Percentiles rank a stretch among this genome's conserved stretches.
phyloP scores from a whole-genome alignment of 805 yeast species.

The Candida nemodendra region DNA sequence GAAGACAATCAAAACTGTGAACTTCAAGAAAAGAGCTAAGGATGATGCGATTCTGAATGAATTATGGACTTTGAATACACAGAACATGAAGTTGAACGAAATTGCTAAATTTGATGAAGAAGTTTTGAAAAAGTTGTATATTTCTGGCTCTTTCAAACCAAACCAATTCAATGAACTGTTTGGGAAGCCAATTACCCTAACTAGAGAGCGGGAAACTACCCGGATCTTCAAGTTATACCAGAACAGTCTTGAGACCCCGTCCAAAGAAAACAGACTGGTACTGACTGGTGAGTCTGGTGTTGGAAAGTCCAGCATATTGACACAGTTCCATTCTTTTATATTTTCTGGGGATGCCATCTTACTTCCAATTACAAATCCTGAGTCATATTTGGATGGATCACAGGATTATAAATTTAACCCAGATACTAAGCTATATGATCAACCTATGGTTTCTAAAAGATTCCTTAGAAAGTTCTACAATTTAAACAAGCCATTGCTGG shows the following conservation, averaged over 20 bases:
- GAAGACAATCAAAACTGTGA: slow-evolving; percentile 22
- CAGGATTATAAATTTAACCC: slow-evolving; percentile 62
- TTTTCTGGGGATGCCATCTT: slow-evolving; percentile 43
- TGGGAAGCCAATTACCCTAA: slow-evolving; percentile 55
- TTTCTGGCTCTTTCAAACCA: slow-evolving; percentile 64
- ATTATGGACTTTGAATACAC: slow-evolving; percentile 17
- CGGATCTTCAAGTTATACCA: slow-evolving; percentile 40
- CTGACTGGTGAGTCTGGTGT: slow-evolving; percentile 71
- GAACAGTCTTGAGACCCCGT: slow-evolving; percentile 31
- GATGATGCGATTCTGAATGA: slow-evolving; percentile 19
- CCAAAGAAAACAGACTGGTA: slow-evolving; percentile 47
- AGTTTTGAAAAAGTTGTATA: slow-evolving; percentile 43
- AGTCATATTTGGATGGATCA: slow-evolving; percentile 65
- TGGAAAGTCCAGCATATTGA: slow-evolving; percentile 72
- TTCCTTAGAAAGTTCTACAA: slow-evolving; percentile 52
- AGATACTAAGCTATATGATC: slow-evolving; percentile 53
- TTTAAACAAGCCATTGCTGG: slow-evolving; percentile 43
- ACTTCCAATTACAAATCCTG: slow-evolving; percentile 64
- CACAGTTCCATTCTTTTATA: slow-evolving; percentile 65
- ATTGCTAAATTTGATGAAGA: slow-evolving; percentile 42
- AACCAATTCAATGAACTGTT: slow-evolving; percentile 69
- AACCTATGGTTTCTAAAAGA: slow-evolving; percentile 72
- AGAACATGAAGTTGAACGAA: slow-evolving; percentile 22
- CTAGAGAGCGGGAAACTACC: slow-evolving; percentile 48
- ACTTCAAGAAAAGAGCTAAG: slow-evolving; percentile 25